These are phyloP conservation scores for Boletus hoseneyae DNA, from an alignment of 1,284 basidiomycete species.

Conservation along the genomic window DNA sequence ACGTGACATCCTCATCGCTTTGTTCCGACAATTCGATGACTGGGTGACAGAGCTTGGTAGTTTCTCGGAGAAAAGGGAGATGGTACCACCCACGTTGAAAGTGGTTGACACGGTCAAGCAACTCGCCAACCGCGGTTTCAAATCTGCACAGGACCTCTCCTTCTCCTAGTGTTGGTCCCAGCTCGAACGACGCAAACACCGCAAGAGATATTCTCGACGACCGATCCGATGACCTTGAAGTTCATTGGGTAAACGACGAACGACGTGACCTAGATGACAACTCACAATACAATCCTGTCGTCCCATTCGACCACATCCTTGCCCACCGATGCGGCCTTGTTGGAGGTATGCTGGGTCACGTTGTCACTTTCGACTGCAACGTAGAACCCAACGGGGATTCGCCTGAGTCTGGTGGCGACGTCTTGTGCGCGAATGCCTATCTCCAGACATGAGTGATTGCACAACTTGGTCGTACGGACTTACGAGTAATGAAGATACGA, in stretches of 20 bases:
- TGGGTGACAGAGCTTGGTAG: not conserved
- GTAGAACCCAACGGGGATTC: conserved; percentile 4
- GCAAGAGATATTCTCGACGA: not conserved
- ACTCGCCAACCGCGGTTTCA: not conserved
- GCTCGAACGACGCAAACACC: conserved; percentile 1
- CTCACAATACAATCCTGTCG: conserved; percentile 4
- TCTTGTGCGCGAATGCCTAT: not conserved
- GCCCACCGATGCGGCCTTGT: not conserved
- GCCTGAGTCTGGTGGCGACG: not conserved
- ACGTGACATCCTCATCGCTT: not conserved
- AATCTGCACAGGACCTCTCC: not conserved
- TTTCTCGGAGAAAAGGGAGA: not conserved
- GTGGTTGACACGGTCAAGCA: not conserved
- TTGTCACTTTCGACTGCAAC: not conserved
- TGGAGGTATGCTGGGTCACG: not conserved
- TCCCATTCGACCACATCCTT: conserved; percentile 3
- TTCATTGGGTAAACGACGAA: not conserved
- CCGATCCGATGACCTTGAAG: not conserved
- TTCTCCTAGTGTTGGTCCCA: not conserved
- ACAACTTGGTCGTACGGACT: no score
- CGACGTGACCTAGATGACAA: not conserved
- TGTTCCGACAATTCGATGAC: not conserved
- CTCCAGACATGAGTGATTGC: not conserved
- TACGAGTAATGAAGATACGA: not conserved
- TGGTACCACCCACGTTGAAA: not conserved